Evolutionary conservation across 2,329 filamentous ascomycete species (phyloP).

Genomic region (Colletotrichum siamense): DNA sequence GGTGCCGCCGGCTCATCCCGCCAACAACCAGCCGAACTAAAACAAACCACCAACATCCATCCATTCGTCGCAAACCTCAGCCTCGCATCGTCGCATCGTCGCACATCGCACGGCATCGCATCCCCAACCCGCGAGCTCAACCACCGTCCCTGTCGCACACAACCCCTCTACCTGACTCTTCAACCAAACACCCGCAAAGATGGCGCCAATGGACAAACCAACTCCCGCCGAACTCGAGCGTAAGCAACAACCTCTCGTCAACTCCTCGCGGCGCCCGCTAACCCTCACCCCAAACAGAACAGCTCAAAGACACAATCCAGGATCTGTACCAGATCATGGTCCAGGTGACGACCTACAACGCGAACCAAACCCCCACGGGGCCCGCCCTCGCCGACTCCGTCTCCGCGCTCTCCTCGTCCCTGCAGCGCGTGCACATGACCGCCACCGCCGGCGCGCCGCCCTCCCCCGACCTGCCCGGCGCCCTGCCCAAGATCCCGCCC

Average conservation of each 20-base stretch:
- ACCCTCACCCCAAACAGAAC: constrained; percentile 42
- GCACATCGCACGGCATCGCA: neutral
- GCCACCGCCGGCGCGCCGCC: constrained; percentile 36
- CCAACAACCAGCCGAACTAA: neutral
- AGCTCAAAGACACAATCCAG: constrained; percentile 67
- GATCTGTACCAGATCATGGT: constrained; percentile 70
- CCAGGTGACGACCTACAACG: constrained; percentile 66
- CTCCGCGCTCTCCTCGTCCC: constrained; percentile 42
- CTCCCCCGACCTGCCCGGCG: constrained; percentile 17
- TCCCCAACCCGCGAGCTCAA: neutral
- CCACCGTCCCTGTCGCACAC: no score
- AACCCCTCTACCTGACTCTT: no score
- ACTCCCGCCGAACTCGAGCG: constrained; percentile 46
- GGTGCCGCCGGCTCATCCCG: constrained; percentile 14
- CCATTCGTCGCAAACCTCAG: neutral
- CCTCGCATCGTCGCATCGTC: neutral
- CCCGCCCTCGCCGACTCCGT: constrained; percentile 18
- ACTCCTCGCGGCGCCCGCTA: neutral
- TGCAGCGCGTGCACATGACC: constrained; percentile 43
- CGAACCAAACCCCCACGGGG: constrained; percentile 25
- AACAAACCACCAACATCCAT: neutral
- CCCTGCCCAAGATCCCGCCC: constrained; percentile 60
- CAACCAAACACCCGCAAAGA: constrained; percentile 22
- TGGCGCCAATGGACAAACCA: constrained; percentile 47
- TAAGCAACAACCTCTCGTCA: constrained; percentile 24